Evolutionary conservation across 345 rosid genomes (phyloP).

Genomic region (Gossypium arboreum): DNA sequence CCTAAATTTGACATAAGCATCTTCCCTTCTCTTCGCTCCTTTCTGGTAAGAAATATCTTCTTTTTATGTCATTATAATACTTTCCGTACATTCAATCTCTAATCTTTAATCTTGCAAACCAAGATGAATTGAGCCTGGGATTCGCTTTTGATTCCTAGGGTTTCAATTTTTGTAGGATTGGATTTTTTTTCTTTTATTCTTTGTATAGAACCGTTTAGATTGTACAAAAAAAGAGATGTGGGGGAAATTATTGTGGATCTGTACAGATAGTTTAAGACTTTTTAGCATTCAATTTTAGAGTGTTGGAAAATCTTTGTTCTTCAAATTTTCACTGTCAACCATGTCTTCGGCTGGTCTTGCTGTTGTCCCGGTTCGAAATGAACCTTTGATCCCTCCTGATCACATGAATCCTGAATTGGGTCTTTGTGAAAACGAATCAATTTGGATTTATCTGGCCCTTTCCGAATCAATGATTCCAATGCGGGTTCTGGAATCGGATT

Average conservation of each 20-base stretch:
- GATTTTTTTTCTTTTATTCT: not conserved
- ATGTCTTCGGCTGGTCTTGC: conserved; percentile 65
- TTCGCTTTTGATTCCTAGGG: conserved; percentile 6
- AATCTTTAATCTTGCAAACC: not conserved
- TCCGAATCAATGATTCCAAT: conserved; percentile 43
- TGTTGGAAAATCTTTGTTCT: not conserved
- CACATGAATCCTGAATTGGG: conserved; percentile 22
- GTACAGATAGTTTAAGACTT: conserved; percentile 6
- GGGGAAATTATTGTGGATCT: conserved; percentile 15
- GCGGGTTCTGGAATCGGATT: conserved; percentile 57
- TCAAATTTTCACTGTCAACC: not conserved
- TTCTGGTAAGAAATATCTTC: conserved; percentile 29
- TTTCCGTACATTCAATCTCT: not conserved
- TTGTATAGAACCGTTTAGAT: not conserved
- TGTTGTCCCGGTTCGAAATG: conserved; percentile 36
- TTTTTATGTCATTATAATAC: not conserved
- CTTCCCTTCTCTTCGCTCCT: conserved; percentile 14
- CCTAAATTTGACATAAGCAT: conserved; percentile 24
- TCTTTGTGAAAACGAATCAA: conserved; percentile 40
- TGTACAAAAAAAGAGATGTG: conserved; percentile 5
- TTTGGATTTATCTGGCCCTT: conserved; percentile 38
- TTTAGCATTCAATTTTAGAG: not conserved
- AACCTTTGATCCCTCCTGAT: conserved; percentile 29
- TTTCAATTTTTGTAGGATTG: not conserved
- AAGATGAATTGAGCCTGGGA: conserved; percentile 14